phyloP scores from a whole-genome alignment of 139 green algal species.

The Tetradesmus obliquus region DNA sequence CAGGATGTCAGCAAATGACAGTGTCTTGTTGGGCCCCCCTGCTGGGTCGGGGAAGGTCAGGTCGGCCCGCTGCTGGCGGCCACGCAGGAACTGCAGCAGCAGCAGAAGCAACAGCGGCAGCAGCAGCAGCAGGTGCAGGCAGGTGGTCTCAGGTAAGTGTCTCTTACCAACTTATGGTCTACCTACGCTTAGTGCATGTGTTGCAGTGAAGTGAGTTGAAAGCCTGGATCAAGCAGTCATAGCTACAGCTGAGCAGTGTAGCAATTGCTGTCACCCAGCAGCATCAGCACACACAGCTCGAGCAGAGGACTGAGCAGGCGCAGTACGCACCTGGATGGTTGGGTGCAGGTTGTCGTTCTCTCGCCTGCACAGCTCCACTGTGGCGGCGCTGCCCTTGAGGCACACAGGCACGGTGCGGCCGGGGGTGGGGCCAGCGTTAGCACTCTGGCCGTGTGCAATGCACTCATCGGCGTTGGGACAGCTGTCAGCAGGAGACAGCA shows the following conservation, averaged over 20 bases:
- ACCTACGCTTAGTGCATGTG: too few relatives aligned
- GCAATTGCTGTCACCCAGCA: too few relatives aligned
- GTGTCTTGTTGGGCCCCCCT: neutral
- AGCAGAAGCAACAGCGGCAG: too few relatives aligned
- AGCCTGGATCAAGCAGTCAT: too few relatives aligned
- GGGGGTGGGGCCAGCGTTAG: neutral
- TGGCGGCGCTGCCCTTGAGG: neutral
- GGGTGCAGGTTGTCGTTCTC: slow-evolving; percentile 17
- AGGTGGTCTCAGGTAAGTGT: too few relatives aligned
- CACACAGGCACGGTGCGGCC: slow-evolving; percentile 17
- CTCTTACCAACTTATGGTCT: too few relatives aligned
- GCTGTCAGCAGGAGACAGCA: too few relatives aligned
- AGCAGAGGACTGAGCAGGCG: too few relatives aligned
- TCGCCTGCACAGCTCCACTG: slow-evolving; percentile 25
- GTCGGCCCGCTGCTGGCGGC: neutral
- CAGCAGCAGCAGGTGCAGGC: too few relatives aligned
- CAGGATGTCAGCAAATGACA: slow-evolving; percentile 29
- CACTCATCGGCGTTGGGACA: neutral
- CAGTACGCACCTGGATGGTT: slow-evolving; percentile 10
- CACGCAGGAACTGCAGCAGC: neutral
- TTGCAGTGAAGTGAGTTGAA: too few relatives aligned
- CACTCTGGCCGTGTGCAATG: neutral
- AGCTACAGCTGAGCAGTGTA: too few relatives aligned
- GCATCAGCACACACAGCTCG: too few relatives aligned
- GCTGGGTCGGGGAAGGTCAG: neutral